Evolutionary conservation across 2,329 filamentous ascomycete genomes (phyloP), one percentile per base, ranked within the genome.

Genomic region (Colletotrichum brevisporum): DNA sequence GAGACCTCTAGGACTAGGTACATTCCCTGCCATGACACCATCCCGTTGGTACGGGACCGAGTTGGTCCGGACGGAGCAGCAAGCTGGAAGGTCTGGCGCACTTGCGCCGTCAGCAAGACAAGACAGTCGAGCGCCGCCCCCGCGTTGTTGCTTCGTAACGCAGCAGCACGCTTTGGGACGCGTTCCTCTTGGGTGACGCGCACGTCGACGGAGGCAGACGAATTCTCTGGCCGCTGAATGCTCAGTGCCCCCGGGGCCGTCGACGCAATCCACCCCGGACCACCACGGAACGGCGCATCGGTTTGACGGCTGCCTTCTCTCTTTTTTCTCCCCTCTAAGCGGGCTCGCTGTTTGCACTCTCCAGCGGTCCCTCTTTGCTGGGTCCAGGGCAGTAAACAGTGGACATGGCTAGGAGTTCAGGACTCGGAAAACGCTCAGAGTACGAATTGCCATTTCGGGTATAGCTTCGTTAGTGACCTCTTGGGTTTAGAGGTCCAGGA

Each of bases 281-380:
- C n/a, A 41, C 48, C 54, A 9, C 45, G 47, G 64, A 45, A 56
- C 51, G 52, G 52, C 43, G 60, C 60, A 48, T 50, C 65, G 59
- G 60, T 65, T 65, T 65, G 48, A 36, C 55, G 50, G 50, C 62
- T 66, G 55, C 62, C 62, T 69, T 66, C 47, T 48, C 47, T 48
- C 8, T 36, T 36, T 36, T 36, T 36, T 36, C 31, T 36, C 31
- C 31, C 31, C 31, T 36, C 43, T 15, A 21, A 53, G 15, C 51
- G 24, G 24, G 51, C 51, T 53, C 51, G 47, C 21, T 15, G 6
- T 21, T 24, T 50, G 13, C 13, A 43, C 5, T 15, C 10, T 50
- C 47, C n/a, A 24, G 12, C 12, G n/a, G 47, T n/a, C 21, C 47
- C 31, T 36, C 31, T 36, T 36, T 36, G 31, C 31, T 13, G 13